A percentile compares a stretch with the other conserved stretches of the same genome.
Conservation (phyloP, 2,329 filamentous ascomycete species). For the Colletotrichum camelliae region DNA sequence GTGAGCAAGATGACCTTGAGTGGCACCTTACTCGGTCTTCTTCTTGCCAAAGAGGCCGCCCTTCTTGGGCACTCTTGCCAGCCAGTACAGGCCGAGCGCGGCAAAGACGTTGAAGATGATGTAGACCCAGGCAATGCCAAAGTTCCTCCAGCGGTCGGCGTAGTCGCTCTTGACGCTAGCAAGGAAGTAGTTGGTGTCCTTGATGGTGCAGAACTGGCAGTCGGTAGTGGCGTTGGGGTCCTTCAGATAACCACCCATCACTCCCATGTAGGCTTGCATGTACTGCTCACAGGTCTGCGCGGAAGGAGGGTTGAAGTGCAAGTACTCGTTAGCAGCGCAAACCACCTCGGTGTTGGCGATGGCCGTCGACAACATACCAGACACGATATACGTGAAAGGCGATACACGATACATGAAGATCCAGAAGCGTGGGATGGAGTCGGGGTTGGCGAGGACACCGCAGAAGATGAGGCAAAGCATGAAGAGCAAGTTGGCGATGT, state of each 20-base stretch:
- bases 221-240: slow-evolving; percentile 50
- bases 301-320: slow-evolving; percentile 66
- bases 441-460: slow-evolving; percentile 71
- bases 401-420: slow-evolving; percentile 84
- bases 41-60: slow-evolving; percentile 32
- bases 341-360: slow-evolving; percentile 69
- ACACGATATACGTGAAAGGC: slow-evolving; percentile 82
- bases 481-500: slow-evolving; percentile 78
- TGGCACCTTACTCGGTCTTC: slow-evolving; percentile 31
- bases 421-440: slow-evolving; percentile 75
- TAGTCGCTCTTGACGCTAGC: slow-evolving; percentile 56
- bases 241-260: slow-evolving; percentile 57
- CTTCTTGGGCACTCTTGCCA: slow-evolving; percentile 53
- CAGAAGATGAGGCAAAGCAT: slow-evolving; percentile 77
- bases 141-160: slow-evolving; percentile 70
- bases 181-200: slow-evolving; percentile 58
- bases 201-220: slow-evolving; percentile 63
- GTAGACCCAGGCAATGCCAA: slow-evolving; percentile 66
- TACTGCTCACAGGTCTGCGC: slow-evolving; percentile 67
- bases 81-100: slow-evolving; percentile 62
- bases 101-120: slow-evolving; percentile 63
- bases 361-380: slow-evolving; percentile 72
- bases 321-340: slow-evolving; percentile 74
- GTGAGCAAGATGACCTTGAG: neutral
- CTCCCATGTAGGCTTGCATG: slow-evolving; percentile 53